Base-by-base conservation (phyloP, 306 rosid species). In the Cucumis hystrix region DNA sequence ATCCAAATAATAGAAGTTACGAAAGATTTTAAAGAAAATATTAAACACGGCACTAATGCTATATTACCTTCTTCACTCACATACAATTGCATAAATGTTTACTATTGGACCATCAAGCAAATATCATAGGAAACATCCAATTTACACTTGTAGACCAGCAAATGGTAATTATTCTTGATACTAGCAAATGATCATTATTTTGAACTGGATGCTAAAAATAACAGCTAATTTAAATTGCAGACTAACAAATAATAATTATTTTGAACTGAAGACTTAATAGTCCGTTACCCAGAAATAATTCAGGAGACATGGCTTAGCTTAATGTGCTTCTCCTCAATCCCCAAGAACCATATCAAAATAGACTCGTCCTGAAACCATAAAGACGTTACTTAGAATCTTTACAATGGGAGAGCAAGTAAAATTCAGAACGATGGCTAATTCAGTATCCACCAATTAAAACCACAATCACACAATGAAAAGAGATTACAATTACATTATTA, bases 281-380 rank as follows among this genome's bases (percentile, higher is more conserved):
- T 95, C 82, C 99, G 98, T 63, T 95, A 97, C 82, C 98, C 99
- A 54, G 99, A 92, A 67, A 92, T 95, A 78, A 95, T 95, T 88
- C 96, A 89, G 61, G 99, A 91, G 59, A 95, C 99, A 9, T 91
- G 93, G 76, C 92, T 92, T 68, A 95, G 90, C 82, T 91, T 92
- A 69, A 95, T 97, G 78, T 85, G 97, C 81, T 95, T 92, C 90
- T 95, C 98, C 86, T 92, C 98, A 83, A 87, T 92, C 82, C 96
- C 99, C 5, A 97, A 95, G 87, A 92, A 86, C 98, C 98, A 95
- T 83, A 95, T 92, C 85, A 95, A 89, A 89, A 89, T 83, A 73
- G 97, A 86, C 84, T 95, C 99, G 51, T 95, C 99, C 99, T 95
- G 97, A 86, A 85, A 86, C 74, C 74, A 87, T 74, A 15, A 81